Evolutionary conservation across 495 filamentous ascomycete species (phyloP).

Genomic region (Xylaria telfairii): DNA sequence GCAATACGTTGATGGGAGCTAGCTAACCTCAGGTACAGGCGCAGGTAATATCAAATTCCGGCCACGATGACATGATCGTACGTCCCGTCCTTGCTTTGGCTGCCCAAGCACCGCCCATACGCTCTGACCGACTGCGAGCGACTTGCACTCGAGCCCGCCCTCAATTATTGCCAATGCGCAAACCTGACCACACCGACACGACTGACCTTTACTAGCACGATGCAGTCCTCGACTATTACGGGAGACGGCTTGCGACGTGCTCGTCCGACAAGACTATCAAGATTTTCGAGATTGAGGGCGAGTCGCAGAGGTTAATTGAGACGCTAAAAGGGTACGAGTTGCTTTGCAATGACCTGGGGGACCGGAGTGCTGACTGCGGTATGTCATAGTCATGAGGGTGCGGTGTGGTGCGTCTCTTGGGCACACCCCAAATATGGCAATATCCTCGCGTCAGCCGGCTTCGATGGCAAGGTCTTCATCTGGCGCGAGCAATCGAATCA

Average conservation of each 20-base stretch:
- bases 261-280: slow-evolving; percentile 98
- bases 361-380: slow-evolving; percentile 27
- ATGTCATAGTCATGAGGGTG: slow-evolving; percentile 81
- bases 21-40: slow-evolving; percentile 48
- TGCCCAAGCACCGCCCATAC: background rate
- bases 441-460: slow-evolving; percentile 91
- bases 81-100: slow-evolving; percentile 44
- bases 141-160: background rate
- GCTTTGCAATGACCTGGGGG: background rate
- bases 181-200: slow-evolving; percentile 1
- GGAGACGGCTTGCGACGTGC: slow-evolving; percentile 93
- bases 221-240: slow-evolving; percentile 98
- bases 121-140: background rate
- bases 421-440: slow-evolving; percentile 98
- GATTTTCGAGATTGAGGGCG: slow-evolving; percentile 97
- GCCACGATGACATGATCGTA: slow-evolving; percentile 99
- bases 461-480: slow-evolving; percentile 97
- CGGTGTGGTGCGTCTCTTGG: slow-evolving; percentile 97
- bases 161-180: background rate
- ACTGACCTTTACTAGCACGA: slow-evolving; percentile 72
- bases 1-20: slow-evolving; percentile 2
- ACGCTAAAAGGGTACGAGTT: slow-evolving; percentile 85
- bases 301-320: slow-evolving; percentile 87
- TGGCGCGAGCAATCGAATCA: slow-evolving; percentile 84
- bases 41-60: slow-evolving; percentile 86